Base-by-base conservation (phyloP, 2,329 filamentous ascomycete genomes). In the Aspergillus quadricinctus region DNA sequence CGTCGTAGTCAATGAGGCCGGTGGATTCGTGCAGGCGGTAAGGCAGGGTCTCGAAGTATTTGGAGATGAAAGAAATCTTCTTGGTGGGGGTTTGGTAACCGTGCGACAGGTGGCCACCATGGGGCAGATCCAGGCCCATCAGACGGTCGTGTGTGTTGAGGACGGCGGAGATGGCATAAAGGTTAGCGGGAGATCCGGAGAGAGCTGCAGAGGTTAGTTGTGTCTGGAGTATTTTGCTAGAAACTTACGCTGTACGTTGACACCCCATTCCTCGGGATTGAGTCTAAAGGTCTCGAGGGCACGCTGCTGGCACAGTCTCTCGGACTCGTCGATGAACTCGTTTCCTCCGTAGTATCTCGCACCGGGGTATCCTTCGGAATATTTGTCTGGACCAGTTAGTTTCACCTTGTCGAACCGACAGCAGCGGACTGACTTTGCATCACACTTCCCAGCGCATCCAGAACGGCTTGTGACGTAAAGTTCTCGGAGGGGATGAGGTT, bases 21-120 rank as follows among this genome's bases (percentile, higher is more conserved):
- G 94, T 97, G 70, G 77, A 77, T 64, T 79, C 77, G 54, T 80
- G 77, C 27, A 97, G 88, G 60, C 92, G 88, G 83, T 99, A 99
- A 55, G 94, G 94, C 78, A 99, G 88, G 58, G 94, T 99, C 83
- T 99, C 93, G 74, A 97, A 99, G 85, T 99, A 99, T 71, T 93
- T 97, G 41, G 93, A 97, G 68, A 99, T 89, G 58, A 92, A 92
- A 54, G 93, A 97, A 77, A 99, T 99, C 72, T 99, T 99, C 82
- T 89, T 90, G 72, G 88, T 86, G 31, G 94, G 90, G 35, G 90
- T 97, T 80, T 99, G 94, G 81, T 99, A 99, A 65, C 94, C 94
- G 81, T 99, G 94, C 75, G 88, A 92, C 79, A 97, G 82, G 80
- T 97, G 92, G 65, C 92, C 92, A 77, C 92, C 92, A 74, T 97